Evolutionary conservation across 305 asterid genomes (phyloP).

Genomic region (Withania somnifera): DNA sequence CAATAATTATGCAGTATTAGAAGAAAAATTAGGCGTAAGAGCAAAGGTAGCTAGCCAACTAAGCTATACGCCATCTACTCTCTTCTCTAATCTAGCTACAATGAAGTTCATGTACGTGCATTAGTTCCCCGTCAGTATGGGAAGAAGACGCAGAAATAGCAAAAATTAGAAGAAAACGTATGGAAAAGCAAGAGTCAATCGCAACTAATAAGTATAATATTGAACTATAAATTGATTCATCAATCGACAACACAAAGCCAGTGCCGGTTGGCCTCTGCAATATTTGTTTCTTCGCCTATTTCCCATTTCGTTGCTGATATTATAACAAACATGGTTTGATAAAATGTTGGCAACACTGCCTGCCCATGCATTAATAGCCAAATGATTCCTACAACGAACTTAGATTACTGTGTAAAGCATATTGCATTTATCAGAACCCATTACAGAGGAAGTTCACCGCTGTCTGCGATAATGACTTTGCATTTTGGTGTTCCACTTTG

Average conservation of each 20-base stretch:
- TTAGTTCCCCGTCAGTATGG: not conserved
- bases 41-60: no score
- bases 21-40: no score
- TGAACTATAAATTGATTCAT: not conserved
- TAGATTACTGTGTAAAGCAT: not conserved
- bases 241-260: no score
- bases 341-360: not conserved
- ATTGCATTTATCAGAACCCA: not conserved
- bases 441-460: slow-evolving; percentile 81
- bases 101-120: not conserved
- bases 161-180: not conserved
- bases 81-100: not conserved
- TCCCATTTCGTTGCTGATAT: not conserved
- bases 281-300: not conserved
- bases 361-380: not conserved
- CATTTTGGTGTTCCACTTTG: slow-evolving; percentile 86
- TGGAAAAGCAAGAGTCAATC: not conserved
- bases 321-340: not conserved
- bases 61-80: no score
- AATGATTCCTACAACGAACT: no score
- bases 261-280: not conserved
- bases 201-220: not conserved
- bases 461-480: slow-evolving; percentile 68
- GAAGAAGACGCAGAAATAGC: no score
- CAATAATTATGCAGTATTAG: not conserved